phyloP scores from a whole-genome alignment of 208 protist species.

The Naegleria lovaniensis region DNA sequence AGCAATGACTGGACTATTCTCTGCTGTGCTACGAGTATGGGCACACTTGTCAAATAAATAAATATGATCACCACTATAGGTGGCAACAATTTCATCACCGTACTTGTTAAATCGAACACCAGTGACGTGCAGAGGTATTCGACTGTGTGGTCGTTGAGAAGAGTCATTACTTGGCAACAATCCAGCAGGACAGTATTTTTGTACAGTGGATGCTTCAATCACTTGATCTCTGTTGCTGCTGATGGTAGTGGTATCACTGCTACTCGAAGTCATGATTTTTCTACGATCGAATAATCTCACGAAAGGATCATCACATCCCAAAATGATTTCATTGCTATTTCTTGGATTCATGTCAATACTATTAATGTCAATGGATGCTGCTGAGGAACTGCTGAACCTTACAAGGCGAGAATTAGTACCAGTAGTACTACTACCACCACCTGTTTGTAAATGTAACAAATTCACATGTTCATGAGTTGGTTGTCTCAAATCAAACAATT shows the following conservation, averaged over 20 bases:
- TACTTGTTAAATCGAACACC: background rate
- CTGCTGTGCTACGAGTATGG: background rate
- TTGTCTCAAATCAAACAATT: slow-evolving; percentile 5
- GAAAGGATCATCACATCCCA: background rate
- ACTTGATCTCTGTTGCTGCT: too few species aligned
- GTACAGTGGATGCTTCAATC: too few species aligned
- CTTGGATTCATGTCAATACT: background rate
- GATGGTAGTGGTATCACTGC: too few species aligned
- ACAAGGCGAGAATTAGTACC: too few species aligned
- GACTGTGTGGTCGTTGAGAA: background rate
- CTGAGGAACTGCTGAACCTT: too few species aligned
- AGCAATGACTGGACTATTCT: background rate
- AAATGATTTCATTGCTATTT: background rate
- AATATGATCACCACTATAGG: background rate
- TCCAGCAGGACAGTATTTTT: background rate
- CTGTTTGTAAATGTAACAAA: background rate
- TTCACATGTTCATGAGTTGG: background rate
- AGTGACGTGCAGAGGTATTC: background rate
- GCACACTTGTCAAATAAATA: slow-evolving; percentile 10
- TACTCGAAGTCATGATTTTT: background rate
- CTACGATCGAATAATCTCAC: slow-evolving; percentile 19
- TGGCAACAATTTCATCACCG: background rate
- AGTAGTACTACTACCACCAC: too few species aligned
- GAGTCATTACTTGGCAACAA: background rate
- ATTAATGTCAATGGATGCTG: background rate